Evolutionary conservation across 768 basidiomycete genomes (phyloP).

Genomic region (Dioszegia crocea): DNA sequence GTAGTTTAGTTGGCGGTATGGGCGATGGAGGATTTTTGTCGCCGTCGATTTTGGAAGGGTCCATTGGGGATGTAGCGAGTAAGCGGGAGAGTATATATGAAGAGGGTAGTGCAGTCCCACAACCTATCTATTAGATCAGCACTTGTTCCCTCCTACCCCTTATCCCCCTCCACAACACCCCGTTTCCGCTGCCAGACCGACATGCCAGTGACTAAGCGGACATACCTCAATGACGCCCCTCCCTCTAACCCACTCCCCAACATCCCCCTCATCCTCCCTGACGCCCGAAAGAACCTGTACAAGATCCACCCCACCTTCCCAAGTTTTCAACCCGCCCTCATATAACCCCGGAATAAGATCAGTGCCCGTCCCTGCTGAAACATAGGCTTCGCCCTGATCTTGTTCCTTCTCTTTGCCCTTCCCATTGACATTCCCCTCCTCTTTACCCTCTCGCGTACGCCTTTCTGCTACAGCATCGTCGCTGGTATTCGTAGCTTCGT

Average conservation of each 20-base stretch:
- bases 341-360: slow-evolving; percentile 89
- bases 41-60: not conserved
- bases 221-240: slow-evolving; percentile 69
- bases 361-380: slow-evolving; percentile 73
- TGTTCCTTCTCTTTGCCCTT: slow-evolving; percentile 15
- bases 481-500: no score
- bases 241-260: slow-evolving; percentile 51
- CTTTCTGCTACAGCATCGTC: no score
- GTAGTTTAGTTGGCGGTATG: slow-evolving; percentile 56
- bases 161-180: no score
- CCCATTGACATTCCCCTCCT: slow-evolving; percentile 8
- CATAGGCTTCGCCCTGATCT: slow-evolving; percentile 49
- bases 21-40: not conserved
- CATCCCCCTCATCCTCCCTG: slow-evolving; percentile 12
- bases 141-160: not conserved
- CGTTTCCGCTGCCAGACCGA: not conserved
- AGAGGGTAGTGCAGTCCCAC: slow-evolving; percentile 84
- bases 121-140: slow-evolving; percentile 65
- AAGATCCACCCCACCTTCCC: slow-evolving; percentile 91
- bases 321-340: slow-evolving; percentile 94
- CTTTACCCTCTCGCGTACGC: not conserved
- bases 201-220: not conserved
- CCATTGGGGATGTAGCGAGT: slow-evolving; percentile 14
- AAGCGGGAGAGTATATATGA: slow-evolving; percentile 66
- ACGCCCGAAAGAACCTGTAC: slow-evolving; percentile 56